Evolutionary conservation across 306 rosid genomes (phyloP).

Genomic region (Arachis stenosperma): DNA sequence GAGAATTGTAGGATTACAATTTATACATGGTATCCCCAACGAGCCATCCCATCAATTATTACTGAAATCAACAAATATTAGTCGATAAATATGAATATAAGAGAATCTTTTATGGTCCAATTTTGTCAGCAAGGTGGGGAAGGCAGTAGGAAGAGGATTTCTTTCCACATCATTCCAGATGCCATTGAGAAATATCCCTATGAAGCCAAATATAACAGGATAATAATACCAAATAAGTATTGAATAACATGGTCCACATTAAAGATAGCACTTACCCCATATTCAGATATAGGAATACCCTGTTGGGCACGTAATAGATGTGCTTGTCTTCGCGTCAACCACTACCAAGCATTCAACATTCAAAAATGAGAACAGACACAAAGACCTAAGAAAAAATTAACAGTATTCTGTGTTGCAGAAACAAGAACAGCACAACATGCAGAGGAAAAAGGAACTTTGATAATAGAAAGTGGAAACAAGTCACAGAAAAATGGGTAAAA

Average conservation of each 20-base stretch:
- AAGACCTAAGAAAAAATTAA: neutral
- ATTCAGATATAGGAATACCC: constrained; percentile 77
- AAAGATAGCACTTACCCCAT: constrained; percentile 58
- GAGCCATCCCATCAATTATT: constrained; percentile 8
- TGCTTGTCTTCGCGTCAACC: constrained; percentile 86
- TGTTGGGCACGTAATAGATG: constrained; percentile 72
- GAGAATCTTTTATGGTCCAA: constrained; percentile 15
- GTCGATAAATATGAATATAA: constrained; percentile 4
- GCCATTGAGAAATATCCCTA: neutral
- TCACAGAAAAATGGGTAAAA: constrained; percentile 2
- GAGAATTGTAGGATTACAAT: neutral
- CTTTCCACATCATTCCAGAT: constrained; percentile 5
- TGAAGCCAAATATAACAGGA: neutral
- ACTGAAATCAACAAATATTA: constrained; percentile 16
- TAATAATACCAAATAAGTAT: neutral
- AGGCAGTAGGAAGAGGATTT: neutral
- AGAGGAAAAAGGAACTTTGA: neutral
- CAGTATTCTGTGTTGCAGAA: neutral
- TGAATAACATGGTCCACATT: neutral
- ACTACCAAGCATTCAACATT: constrained; percentile 47
- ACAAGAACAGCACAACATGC: constrained; percentile 4
- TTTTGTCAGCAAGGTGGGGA: neutral
- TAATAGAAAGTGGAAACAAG: constrained; percentile 18
- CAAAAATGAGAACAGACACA: constrained; percentile 24
- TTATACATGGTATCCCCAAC: neutral